These are phyloP conservation scores for Exutisphaerella laricina DNA, from an alignment of 2,329 filamentous ascomycete species.

Conservation along the genomic window DNA sequence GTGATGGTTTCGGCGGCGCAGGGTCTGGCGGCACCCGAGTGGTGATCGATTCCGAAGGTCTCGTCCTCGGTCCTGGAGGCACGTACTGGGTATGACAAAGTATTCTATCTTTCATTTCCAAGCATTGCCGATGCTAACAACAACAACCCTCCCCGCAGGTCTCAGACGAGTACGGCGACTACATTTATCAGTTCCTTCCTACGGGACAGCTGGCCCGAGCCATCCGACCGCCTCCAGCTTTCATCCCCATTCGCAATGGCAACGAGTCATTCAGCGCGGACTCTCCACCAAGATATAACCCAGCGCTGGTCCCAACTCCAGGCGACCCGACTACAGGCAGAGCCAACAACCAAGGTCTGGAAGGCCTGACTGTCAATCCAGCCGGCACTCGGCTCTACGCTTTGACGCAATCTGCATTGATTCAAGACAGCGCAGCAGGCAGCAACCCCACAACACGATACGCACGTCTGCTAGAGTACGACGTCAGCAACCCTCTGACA, in stretches of 20 bases:
- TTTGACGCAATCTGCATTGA: conserved; percentile 60
- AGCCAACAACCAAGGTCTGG: conserved; percentile 70
- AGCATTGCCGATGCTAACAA: no score
- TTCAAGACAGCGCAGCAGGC: conserved; percentile 55
- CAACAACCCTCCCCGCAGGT: no score
- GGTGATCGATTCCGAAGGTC: conserved; percentile 60
- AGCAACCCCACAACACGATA: conserved; percentile 52
- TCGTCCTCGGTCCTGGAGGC: conserved; percentile 55
- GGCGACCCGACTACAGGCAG: conserved; percentile 57
- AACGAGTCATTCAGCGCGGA: conserved; percentile 57
- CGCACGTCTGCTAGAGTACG: conserved; percentile 60
- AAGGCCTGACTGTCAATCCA: conserved; percentile 59
- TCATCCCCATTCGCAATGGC: conserved; percentile 59
- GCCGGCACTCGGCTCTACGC: conserved; percentile 60
- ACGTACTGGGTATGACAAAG: conserved; percentile 65
- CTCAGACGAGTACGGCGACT: conserved; percentile 63
- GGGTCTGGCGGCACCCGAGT: conserved; percentile 57
- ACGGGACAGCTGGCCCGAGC: conserved; percentile 57
- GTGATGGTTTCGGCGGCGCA: conserved; percentile 61
- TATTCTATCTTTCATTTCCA: no score
- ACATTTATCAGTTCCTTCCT: conserved; percentile 43
- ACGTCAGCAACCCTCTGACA: conserved; percentile 43
- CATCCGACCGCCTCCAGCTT: conserved; percentile 59
- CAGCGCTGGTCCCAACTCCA: conserved; percentile 46
- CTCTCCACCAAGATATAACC: conserved; percentile 57